Evolutionary conservation across 2,329 filamentous ascomycete species (phyloP), one percentile per base, ranked within the genome.

Genomic region (Mollisiaceae sp.): DNA sequence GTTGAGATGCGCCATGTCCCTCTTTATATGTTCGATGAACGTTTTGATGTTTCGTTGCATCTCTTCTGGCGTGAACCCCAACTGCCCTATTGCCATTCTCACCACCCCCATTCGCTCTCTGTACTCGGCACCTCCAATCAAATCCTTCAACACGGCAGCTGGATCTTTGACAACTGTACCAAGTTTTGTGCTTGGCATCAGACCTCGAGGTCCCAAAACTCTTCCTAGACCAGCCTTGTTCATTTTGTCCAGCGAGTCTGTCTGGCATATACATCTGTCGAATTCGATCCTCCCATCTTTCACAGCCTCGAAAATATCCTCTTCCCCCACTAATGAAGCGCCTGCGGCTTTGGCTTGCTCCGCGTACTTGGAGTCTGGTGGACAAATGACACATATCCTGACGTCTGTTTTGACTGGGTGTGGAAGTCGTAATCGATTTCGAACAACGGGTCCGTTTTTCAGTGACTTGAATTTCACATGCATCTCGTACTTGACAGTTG

Each of bases 131-230:
- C 89, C 92, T 67, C 94, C 93, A 15, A 93, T 88, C 79, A 97
- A 88, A 71, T 94, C 92, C 73, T 86, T 87, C 74, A 99, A 91
- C 39, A 89, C 85, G n/a, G 83, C 79, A 62, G 85, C 85, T 18
- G 97, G 86, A 76, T 97, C 91, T 75, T 86, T 90, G 27, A 97
- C 93, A 63, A 99, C 91, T 0, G 95, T 98, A 70, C 93, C 93
- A 68, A 88, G 88, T 83, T 97, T 97, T 66, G 86, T 81, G 77
- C 87, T 96, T 6, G 95, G 95, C 95, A 99, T 98, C 75, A 99
- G 79, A 2, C 94, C 94, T 78, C 87, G 89, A 55, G 96, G 95
- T 74, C 95, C 95, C 22, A 99, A 83, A 52, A 97, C 85, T 70
- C 90, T 86, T 69, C 91, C 94, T 69, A 99, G 78, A 0, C 86